Evolutionary conservation across 495 filamentous ascomycete species (phyloP), one percentile per base, ranked within the genome.

Genomic region (Penicillium bovifimosum): DNA sequence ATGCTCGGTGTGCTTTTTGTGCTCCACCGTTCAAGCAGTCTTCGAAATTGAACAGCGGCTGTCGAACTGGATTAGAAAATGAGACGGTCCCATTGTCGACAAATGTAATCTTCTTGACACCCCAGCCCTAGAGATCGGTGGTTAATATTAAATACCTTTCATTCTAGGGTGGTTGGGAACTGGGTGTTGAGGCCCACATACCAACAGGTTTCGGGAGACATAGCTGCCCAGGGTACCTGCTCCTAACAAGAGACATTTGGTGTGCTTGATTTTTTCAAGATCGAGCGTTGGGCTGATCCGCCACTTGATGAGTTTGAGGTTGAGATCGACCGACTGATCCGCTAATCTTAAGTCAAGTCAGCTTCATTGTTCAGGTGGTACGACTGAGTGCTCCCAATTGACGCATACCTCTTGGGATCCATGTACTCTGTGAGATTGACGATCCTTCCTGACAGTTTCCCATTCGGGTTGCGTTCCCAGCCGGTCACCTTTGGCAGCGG

Each of bases 221-320:
- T 96, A 96, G 47, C 88, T 90, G 28, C 93, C 93, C 13, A 98
- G 80, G 2, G 93, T 98, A 18, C 93, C 93, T 10, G 93, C 91
- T 18, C 93, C 93, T n/a, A 98, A 84, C 28, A 98, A 72, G 36
- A 98, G 81, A 62, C 93, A 98, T 58, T 84, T 96, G 6, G 93
- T 92, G 39, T 85, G 78, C 65, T 96, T 96, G 61, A 97, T 88
- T 44, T 79, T 83, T 9, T 95, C 90, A 10, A 98, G 83, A 64
- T 97, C 80, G 18, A 98, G 75, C 39, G 82, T 82, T 6, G 93
- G 93, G 16, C 91, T 88, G 50, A 98, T 88, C 24, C 93, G 84
- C 93, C 93, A 98, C 73, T 96, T 96, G 82, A 98, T 98, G 47
- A 98, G 79, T 70, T 96, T 97, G 53, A 96, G 77, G 61, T 98